phyloP scores from a whole-genome alignment of 305 asterid genomes.

The Rubia tinctorum region DNA sequence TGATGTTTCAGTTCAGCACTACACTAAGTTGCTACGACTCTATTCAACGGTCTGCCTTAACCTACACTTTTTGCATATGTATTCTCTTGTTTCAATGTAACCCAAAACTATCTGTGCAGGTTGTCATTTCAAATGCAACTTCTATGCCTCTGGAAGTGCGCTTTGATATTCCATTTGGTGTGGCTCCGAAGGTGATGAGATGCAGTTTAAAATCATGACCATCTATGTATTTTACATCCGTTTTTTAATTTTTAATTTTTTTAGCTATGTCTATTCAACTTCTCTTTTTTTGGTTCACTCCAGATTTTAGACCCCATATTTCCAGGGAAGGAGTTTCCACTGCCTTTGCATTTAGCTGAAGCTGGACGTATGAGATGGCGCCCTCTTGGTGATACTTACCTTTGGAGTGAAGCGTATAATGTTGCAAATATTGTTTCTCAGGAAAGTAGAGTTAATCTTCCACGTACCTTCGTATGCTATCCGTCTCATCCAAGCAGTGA shows the following conservation, averaged over 20 bases:
- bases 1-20: conserved; percentile 86
- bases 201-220: not conserved
- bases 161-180: conserved; percentile 95
- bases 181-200: conserved; percentile 76
- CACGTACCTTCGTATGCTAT: conserved; percentile 91
- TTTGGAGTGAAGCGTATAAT: conserved; percentile 95
- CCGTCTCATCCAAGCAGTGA: conserved; percentile 96
- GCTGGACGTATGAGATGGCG: conserved; percentile 94
- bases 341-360: conserved; percentile 97
- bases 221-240: not conserved
- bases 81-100: conserved; percentile 19
- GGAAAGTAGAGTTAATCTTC: conserved; percentile 64
- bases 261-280: not conserved
- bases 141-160: conserved; percentile 82
- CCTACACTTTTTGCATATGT: conserved; percentile 1
- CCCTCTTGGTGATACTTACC: conserved; percentile 78
- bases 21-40: conserved; percentile 77
- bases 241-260: not conserved
- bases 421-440: conserved; percentile 77
- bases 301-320: conserved; percentile 92
- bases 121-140: conserved; percentile 77
- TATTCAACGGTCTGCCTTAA: conserved; percentile 76
- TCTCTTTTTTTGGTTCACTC: conserved; percentile 18
- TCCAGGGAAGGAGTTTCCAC: conserved; percentile 96
- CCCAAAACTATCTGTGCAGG: conserved; percentile 47